Percentiles rank a stretch among this genome's conserved stretches.
Evolutionary conservation across 179 eudicot genomes (phyloP).

Genomic region (Actinidia chinensis): DNA sequence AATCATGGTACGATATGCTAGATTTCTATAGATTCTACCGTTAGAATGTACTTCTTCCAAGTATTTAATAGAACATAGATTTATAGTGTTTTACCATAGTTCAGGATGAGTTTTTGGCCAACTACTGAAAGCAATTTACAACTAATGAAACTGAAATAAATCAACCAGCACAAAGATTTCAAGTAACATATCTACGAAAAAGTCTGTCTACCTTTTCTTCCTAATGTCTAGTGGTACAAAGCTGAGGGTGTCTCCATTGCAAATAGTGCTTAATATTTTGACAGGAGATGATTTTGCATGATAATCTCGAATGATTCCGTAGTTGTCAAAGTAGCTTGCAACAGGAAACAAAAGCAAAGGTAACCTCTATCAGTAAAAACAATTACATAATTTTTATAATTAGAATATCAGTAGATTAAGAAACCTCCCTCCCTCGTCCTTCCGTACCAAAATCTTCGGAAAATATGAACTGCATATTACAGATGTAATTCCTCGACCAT

Average conservation of each 20-base stretch:
- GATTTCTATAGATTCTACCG: no score
- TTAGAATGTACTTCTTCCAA: no score
- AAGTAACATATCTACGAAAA: background rate
- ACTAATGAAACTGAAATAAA: slow-evolving; percentile 9
- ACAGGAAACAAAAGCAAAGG: slow-evolving; percentile 1
- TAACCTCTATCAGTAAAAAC: background rate
- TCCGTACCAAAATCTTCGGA: slow-evolving; percentile 87
- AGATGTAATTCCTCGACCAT: slow-evolving; percentile 81
- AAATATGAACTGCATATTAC: slow-evolving; percentile 75
- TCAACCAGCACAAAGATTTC: background rate
- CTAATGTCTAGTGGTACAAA: slow-evolving; percentile 84
- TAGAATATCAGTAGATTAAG: background rate
- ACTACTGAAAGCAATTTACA: slow-evolving; percentile 4
- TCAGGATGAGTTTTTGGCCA: background rate
- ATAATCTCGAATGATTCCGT: slow-evolving; percentile 91
- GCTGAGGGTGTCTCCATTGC: slow-evolving; percentile 96
- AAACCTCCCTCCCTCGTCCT: slow-evolving; percentile 74
- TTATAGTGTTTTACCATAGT: background rate
- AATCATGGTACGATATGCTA: no score
- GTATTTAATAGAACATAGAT: no score
- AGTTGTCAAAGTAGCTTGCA: slow-evolving; percentile 67
- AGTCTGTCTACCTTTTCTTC: slow-evolving; percentile 69
- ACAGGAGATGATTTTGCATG: slow-evolving; percentile 87
- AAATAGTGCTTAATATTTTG: slow-evolving; percentile 76
- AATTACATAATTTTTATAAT: background rate